These are phyloP conservation scores for Xylaria digitata DNA, from an alignment of 2,329 filamentous ascomycete species.

Conservation along the genomic window DNA sequence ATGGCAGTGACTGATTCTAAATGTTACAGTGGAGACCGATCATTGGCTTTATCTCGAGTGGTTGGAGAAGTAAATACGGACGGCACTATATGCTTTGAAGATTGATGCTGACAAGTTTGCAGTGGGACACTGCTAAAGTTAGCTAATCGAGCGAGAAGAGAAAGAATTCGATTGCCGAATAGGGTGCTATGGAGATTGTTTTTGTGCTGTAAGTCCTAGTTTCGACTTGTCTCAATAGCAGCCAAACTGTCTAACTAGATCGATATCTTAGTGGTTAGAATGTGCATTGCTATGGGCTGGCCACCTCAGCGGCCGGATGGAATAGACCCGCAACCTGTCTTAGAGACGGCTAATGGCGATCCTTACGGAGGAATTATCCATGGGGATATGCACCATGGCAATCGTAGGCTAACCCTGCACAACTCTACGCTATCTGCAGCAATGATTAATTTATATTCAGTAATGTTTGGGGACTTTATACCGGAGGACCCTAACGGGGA, in stretches of 20 bases:
- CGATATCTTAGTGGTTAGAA: conserved; percentile 7
- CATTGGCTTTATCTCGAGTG: conserved; percentile 28
- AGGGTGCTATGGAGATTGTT: conserved; percentile 28
- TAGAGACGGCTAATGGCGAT: neutral
- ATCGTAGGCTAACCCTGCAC: conserved; percentile 3
- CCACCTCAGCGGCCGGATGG: conserved; percentile 8
- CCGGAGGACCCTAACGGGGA: conserved; percentile 4
- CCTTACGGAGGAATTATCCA: conserved; percentile 4
- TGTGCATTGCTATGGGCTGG: conserved; percentile 31
- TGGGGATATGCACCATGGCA: conserved; percentile 20
- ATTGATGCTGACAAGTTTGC: conserved; percentile 1
- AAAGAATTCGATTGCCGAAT: conserved; percentile 11
- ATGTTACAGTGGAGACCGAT: neutral
- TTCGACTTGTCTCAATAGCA: neutral
- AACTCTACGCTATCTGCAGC: neutral
- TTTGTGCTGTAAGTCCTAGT: conserved; percentile 23
- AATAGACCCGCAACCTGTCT: conserved; percentile 18
- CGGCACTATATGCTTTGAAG: neutral
- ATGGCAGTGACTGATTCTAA: neutral
- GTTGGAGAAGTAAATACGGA: conserved; percentile 21
- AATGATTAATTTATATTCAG: conserved; percentile 10
- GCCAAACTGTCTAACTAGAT: neutral
- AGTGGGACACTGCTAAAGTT: conserved; percentile 18
- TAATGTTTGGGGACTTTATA: conserved; percentile 23
- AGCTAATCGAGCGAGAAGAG: neutral